A percentile compares a stretch with the other conserved stretches of the same genome.
Evolutionary conservation across 2,329 filamentous ascomycete genomes (phyloP).

Genomic region (Fusarium nurragi): DNA sequence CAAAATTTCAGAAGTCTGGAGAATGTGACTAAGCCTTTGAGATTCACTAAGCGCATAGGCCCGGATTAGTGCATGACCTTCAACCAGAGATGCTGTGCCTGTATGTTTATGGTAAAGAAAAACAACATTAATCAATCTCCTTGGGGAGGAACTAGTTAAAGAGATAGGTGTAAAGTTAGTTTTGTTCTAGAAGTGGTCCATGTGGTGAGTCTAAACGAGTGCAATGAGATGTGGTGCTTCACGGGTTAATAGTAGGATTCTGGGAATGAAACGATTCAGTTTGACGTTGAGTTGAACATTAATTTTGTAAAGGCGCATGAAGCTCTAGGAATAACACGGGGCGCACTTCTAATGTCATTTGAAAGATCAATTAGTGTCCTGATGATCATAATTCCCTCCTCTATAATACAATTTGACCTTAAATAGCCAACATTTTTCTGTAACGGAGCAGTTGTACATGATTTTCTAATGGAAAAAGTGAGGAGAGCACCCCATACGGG

Average conservation of each 20-base stretch:
- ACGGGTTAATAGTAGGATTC: not conserved
- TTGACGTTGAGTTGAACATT: not conserved
- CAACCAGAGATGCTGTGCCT: not conserved
- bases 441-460: not conserved
- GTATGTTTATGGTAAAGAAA: not conserved
- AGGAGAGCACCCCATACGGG: not conserved
- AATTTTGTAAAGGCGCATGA: too few species aligned
- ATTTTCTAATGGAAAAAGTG: not conserved
- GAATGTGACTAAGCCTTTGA: conserved; percentile 33
- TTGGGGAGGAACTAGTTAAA: not conserved
- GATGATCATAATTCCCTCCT: not conserved
- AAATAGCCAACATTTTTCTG: conserved; percentile 3
- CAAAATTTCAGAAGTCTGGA: conserved; percentile 38
- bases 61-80: conserved; percentile 18
- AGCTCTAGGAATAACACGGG: not conserved
- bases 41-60: conserved; percentile 11
- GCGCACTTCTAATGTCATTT: not conserved
- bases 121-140: not conserved
- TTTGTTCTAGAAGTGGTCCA: not conserved
- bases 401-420: conserved; percentile 23
- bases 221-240: too few species aligned
- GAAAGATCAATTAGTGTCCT: not conserved
- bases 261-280: not conserved
- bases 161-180: not conserved
- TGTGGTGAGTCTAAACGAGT: not conserved